A percentile compares a stretch with the other conserved stretches of the same genome.
phyloP scores from a whole-genome alignment of 352 stramenopile genomes.

The Phytophthora pini region DNA sequence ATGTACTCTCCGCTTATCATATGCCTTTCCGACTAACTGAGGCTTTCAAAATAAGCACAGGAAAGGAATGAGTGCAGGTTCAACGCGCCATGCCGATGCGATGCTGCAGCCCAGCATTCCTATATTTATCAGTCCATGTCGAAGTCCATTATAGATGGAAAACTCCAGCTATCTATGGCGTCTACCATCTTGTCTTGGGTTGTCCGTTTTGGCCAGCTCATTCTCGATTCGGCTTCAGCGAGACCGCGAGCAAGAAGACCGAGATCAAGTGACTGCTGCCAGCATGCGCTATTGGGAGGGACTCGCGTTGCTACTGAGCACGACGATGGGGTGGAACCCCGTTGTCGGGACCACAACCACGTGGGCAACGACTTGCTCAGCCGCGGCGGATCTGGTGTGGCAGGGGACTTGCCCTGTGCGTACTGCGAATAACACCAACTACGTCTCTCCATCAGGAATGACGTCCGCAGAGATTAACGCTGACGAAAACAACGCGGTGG shows the following conservation, averaged over 20 bases:
- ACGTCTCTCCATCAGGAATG: slow-evolving; percentile 65
- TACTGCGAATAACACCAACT: slow-evolving; percentile 58
- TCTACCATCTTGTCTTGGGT: slow-evolving; percentile 9
- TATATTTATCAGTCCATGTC: slow-evolving; percentile 22
- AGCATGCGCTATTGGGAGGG: slow-evolving; percentile 32
- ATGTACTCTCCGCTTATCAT: too few relatives aligned
- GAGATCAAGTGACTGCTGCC: slow-evolving; percentile 15
- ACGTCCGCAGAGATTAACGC: slow-evolving; percentile 63
- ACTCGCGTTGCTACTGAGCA: slow-evolving; percentile 26
- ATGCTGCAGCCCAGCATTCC: slow-evolving; percentile 18
- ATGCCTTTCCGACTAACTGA: background rate
- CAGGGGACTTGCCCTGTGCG: slow-evolving; percentile 62
- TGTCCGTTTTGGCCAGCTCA: slow-evolving; percentile 24
- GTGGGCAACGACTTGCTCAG: slow-evolving; percentile 57
- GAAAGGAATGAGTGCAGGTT: slow-evolving; percentile 6
- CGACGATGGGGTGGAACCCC: slow-evolving; percentile 23
- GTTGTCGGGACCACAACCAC: slow-evolving; percentile 15
- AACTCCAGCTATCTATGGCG: slow-evolving; percentile 31
- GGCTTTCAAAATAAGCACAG: slow-evolving; percentile 9
- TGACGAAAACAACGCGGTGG: slow-evolving; percentile 58
- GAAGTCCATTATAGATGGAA: slow-evolving; percentile 21
- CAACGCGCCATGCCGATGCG: slow-evolving; percentile 1
- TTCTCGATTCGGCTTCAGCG: slow-evolving; percentile 34
- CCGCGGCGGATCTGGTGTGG: slow-evolving; percentile 54
- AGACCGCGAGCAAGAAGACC: slow-evolving; percentile 16